phyloP scores from a whole-genome alignment of 176 grass and related monocot species.

The Triticum timopheevii region DNA sequence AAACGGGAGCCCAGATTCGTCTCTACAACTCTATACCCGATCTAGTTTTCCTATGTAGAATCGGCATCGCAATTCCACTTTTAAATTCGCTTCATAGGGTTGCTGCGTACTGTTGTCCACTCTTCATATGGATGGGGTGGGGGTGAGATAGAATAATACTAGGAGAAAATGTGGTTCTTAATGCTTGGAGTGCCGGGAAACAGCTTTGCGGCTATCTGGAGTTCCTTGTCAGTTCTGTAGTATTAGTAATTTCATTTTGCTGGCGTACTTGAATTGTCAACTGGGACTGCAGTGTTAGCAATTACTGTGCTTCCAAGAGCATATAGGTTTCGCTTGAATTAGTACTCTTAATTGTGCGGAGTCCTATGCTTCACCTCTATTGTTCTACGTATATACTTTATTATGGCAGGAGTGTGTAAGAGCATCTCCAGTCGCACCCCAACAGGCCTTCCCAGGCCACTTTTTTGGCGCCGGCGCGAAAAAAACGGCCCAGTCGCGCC shows the following conservation, averaged over 20 bases:
- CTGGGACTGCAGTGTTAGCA: background rate
- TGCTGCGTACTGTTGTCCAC: background rate
- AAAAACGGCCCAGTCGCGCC: no score
- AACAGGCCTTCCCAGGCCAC: no score
- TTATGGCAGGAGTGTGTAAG: background rate
- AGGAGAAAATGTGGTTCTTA: background rate
- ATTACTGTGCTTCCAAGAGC: background rate
- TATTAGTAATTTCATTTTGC: background rate
- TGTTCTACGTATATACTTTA: background rate
- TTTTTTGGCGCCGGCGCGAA: no score
- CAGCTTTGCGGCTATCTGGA: background rate
- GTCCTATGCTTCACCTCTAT: background rate
- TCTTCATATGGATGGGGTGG: background rate
- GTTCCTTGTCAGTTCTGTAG: background rate
- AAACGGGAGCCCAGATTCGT: conserved; percentile 12
- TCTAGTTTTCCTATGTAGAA: background rate
- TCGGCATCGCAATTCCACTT: background rate
- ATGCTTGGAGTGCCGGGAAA: background rate
- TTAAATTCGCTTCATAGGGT: background rate
- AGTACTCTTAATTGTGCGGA: background rate
- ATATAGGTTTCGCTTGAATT: background rate
- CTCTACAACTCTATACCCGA: background rate
- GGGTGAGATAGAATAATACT: background rate
- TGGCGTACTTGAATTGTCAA: background rate
- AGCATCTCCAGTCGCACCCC: no score